A percentile compares a stretch with the other conserved stretches of the same genome.
Conservation (phyloP, 495 filamentous ascomycete species). For the Neurospora sp. region DNA sequence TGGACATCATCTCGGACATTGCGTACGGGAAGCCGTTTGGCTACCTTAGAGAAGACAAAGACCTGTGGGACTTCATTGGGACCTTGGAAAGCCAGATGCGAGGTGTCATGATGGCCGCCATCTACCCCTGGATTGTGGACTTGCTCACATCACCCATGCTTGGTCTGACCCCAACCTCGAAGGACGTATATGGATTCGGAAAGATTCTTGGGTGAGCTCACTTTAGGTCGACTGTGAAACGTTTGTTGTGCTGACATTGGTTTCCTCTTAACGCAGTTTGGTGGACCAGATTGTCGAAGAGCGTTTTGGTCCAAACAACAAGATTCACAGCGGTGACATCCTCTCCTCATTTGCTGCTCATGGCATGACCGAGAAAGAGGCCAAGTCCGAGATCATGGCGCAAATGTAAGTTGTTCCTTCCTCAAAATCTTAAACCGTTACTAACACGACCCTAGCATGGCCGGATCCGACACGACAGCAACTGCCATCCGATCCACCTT, state of each 20-base stretch:
- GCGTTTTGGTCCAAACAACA: slow-evolving; percentile 18
- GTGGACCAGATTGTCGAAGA: slow-evolving; percentile 29
- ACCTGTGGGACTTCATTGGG: slow-evolving; percentile 46
- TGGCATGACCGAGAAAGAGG: slow-evolving; percentile 20
- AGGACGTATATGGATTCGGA: slow-evolving; percentile 42
- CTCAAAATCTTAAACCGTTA: neutral
- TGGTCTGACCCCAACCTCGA: slow-evolving; percentile 45
- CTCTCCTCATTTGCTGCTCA: slow-evolving; percentile 29
- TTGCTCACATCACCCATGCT: slow-evolving; percentile 44
- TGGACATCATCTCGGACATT: slow-evolving; percentile 56
- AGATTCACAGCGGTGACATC: slow-evolving; percentile 28
- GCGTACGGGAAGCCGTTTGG: slow-evolving; percentile 55
- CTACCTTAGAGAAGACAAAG: slow-evolving; percentile 46
- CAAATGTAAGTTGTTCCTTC: neutral
- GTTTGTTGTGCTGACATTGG: no score
- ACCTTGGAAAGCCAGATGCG: slow-evolving; percentile 40
- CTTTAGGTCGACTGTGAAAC: no score
- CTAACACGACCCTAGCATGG: slow-evolving; percentile 4
- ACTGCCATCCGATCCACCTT: slow-evolving; percentile 9
- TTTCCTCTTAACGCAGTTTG: no score
- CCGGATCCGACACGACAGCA: slow-evolving; percentile 10
- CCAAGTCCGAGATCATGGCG: slow-evolving; percentile 19
- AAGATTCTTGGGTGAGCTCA: slow-evolving; percentile 34
- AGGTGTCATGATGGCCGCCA: slow-evolving; percentile 37
- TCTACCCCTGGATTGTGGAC: slow-evolving; percentile 47